phyloP scores from a whole-genome alignment of 2,329 filamentous ascomycete species.

The Dactylellina haptotyla region DNA sequence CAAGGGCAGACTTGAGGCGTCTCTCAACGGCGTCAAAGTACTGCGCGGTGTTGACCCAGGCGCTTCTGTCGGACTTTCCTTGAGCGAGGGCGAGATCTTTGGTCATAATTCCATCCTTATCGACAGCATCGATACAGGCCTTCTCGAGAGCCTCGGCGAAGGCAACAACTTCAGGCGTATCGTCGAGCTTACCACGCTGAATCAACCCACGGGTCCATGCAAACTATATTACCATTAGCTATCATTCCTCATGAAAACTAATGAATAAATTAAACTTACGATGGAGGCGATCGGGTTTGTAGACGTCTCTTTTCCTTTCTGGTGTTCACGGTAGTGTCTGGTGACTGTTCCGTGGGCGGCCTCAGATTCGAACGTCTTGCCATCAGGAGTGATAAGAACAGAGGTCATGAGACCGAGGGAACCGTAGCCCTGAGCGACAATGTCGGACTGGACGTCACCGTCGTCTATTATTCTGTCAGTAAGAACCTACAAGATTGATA shows the following conservation, averaged over 20 bases:
- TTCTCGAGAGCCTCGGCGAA: slow-evolving; percentile 93
- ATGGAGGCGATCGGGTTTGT: slow-evolving; percentile 99
- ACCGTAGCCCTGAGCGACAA: slow-evolving; percentile 97
- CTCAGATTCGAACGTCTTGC: slow-evolving; percentile 96
- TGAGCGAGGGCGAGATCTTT: slow-evolving; percentile 97
- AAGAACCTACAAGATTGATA: not conserved
- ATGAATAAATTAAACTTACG: slow-evolving; percentile 56
- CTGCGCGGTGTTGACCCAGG: slow-evolving; percentile 90
- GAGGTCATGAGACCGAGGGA: slow-evolving; percentile 99
- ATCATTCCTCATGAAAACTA: not conserved
- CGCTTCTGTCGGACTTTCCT: slow-evolving; percentile 82
- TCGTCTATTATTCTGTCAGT: slow-evolving; percentile 68
- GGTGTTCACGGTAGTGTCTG: slow-evolving; percentile 97
- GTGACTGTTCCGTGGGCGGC: slow-evolving; percentile 98
- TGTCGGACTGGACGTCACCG: slow-evolving; percentile 97
- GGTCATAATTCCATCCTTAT: slow-evolving; percentile 96
- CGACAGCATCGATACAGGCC: slow-evolving; percentile 93
- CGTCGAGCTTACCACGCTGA: slow-evolving; percentile 91
- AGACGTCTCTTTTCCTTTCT: slow-evolving; percentile 95
- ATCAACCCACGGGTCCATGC: slow-evolving; percentile 95
- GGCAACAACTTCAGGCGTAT: slow-evolving; percentile 87
- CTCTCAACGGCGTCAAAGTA: slow-evolving; percentile 94
- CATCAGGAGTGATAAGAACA: slow-evolving; percentile 93
- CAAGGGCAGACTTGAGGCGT: slow-evolving; percentile 81
- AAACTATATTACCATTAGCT: slow-evolving; percentile 65